Conservation (phyloP, 768 basidiomycete genomes). For the Kwoniella dendrophila region DNA sequence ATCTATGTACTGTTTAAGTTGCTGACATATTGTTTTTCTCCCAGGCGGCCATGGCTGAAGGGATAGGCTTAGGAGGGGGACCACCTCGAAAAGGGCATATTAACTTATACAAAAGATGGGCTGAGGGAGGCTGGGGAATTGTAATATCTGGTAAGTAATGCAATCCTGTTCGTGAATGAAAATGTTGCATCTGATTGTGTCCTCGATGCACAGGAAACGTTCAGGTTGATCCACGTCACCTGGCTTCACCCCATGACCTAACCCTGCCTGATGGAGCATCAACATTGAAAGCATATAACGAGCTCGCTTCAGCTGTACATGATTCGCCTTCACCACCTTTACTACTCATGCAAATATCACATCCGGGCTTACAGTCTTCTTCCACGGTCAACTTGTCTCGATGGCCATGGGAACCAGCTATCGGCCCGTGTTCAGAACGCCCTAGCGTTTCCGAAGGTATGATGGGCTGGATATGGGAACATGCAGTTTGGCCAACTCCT, state of each 20-base stretch:
- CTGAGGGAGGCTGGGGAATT: constrained; percentile 78
- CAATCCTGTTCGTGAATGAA: not conserved
- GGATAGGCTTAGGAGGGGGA: constrained; percentile 71
- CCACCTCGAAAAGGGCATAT: constrained; percentile 70
- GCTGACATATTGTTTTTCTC: constrained; percentile 1
- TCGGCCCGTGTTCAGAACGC: constrained; percentile 67
- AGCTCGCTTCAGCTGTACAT: constrained; percentile 13
- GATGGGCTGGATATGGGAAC: constrained; percentile 59
- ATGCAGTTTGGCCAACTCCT: constrained; percentile 64
- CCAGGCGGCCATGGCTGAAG: constrained; percentile 90
- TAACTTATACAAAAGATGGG: constrained; percentile 74
- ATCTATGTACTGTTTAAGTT: too few relatives aligned
- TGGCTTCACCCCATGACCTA: constrained; percentile 41
- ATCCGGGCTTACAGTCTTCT: constrained; percentile 75
- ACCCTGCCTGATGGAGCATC: constrained; percentile 20
- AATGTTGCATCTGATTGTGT: constrained; percentile 53
- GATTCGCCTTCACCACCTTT: constrained; percentile 52
- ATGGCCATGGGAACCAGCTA: constrained; percentile 63
- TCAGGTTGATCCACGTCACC: constrained; percentile 44
- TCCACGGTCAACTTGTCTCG: constrained; percentile 70
- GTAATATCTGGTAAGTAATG: constrained; percentile 68
- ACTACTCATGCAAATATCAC: constrained; percentile 80
- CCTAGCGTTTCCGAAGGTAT: constrained; percentile 51
- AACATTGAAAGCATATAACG: constrained; percentile 27
- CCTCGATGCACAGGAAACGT: constrained; percentile 57